phyloP scores from a whole-genome alignment of 495 filamentous ascomycete genomes.

The Penicillium atrosanguineum region DNA sequence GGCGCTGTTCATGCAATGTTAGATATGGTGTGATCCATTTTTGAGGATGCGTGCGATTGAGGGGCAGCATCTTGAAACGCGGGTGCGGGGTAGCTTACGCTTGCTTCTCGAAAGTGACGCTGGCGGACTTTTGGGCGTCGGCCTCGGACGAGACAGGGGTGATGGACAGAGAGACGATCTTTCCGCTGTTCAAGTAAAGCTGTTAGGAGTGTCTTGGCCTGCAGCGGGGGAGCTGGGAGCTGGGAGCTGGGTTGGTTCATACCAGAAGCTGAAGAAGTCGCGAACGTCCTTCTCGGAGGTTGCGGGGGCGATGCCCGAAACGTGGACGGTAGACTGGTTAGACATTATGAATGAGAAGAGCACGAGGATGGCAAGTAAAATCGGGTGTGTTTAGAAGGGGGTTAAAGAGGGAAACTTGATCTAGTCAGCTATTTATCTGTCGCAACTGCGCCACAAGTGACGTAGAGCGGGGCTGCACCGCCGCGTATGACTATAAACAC shows the following conservation, averaged over 20 bases:
- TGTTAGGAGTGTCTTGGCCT: slow-evolving; percentile 22
- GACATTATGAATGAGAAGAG: slow-evolving; percentile 39
- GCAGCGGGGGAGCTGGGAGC: not conserved
- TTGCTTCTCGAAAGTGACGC: slow-evolving; percentile 93
- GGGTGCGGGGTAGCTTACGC: slow-evolving; percentile 54
- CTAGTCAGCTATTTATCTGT: slow-evolving; percentile 15
- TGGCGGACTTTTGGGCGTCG: slow-evolving; percentile 69
- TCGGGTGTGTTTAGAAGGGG: not conserved
- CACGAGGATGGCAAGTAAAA: not conserved
- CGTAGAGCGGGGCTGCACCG: slow-evolving; percentile 31
- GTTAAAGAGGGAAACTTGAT: slow-evolving; percentile 1
- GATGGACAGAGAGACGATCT: slow-evolving; percentile 79
- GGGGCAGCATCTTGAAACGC: slow-evolving; percentile 6
- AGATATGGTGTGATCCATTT: not conserved
- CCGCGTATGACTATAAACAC: slow-evolving; percentile 8
- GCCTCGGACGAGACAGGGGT: slow-evolving; percentile 59
- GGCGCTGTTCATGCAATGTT: slow-evolving; percentile 44
- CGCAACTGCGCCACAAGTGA: slow-evolving; percentile 30
- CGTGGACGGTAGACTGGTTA: slow-evolving; percentile 47
- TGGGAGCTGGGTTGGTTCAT: slow-evolving; percentile 25
- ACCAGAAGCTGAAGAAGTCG: slow-evolving; percentile 99
- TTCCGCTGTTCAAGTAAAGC: slow-evolving; percentile 63
- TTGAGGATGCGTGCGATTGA: not conserved
- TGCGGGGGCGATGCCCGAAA: slow-evolving; percentile 74
- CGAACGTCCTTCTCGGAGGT: slow-evolving; percentile 87